phyloP scores from a whole-genome alignment of 192 early-diverging fungal genomes.

The Coemansia sp. region DNA sequence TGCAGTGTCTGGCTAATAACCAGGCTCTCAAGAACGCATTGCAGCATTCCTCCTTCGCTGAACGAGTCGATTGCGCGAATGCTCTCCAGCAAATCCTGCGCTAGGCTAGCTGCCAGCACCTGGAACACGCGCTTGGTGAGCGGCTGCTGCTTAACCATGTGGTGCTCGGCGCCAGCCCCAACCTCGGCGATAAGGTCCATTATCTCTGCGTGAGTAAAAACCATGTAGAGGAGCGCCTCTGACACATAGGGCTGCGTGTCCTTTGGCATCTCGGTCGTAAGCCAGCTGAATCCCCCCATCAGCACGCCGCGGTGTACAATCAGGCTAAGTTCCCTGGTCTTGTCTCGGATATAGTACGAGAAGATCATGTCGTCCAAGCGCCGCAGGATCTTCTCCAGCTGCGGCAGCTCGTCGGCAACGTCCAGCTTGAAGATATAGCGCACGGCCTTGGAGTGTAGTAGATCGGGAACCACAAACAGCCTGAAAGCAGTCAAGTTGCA shows the following conservation, averaged over 20 bases:
- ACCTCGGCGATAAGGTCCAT: constrained; percentile 68
- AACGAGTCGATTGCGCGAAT: constrained; percentile 81
- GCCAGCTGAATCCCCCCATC: constrained; percentile 87
- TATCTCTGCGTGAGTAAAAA: constrained; percentile 88
- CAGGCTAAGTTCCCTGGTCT: constrained; percentile 61
- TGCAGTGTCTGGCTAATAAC: constrained; percentile 83
- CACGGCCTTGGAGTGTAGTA: constrained; percentile 67
- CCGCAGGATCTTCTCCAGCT: constrained; percentile 68
- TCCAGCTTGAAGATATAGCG: constrained; percentile 60
- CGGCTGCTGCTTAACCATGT: constrained; percentile 57
- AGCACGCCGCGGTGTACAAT: constrained; percentile 82
- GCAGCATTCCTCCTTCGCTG: constrained; percentile 88
- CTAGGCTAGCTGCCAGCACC: constrained; percentile 68
- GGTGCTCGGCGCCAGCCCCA: constrained; percentile 49
- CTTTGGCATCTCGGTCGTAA: constrained; percentile 64
- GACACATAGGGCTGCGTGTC: constrained; percentile 88
- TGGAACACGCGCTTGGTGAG: constrained; percentile 77
- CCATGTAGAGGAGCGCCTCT: constrained; percentile 80
- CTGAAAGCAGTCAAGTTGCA: constrained; percentile 79
- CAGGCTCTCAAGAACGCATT: constrained; percentile 90
- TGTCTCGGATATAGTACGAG: constrained; percentile 81
- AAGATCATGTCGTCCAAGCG: constrained; percentile 83
- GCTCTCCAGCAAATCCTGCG: constrained; percentile 74
- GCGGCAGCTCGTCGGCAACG: constrained; percentile 57
- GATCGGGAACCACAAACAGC: constrained; percentile 69